Evolutionary conservation across 202 grass and related monocot species (phyloP), one percentile per base, ranked within the genome.

Genomic region (Zoysia matrella): DNA sequence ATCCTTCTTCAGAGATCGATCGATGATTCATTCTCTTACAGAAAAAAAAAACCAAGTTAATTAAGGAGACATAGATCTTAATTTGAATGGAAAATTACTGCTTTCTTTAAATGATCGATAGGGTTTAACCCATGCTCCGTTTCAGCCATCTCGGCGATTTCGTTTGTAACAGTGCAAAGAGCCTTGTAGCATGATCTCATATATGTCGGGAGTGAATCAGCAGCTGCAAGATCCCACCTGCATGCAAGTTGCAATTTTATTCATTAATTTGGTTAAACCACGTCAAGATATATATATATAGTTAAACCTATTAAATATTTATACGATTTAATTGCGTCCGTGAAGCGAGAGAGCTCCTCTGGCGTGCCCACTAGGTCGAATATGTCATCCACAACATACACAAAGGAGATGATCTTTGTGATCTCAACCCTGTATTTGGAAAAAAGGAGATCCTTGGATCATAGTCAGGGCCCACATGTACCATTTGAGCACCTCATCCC

Each of bases 341-440:
- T 89, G 60, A 97, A 89, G 42, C 66, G 71, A 1, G 53, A 60
- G 5, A 97, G 88, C 74, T 91, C 88, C 9, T 97, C 84, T 10
- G 40, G 13, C 42, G 80, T 85, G 2, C 84, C 88, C 50, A 81
- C 60, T 36, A 91, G 57, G 47, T 97, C 94, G 82, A 87, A 97
- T 12, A 97, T 91, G 69, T 97, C 94, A 85, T 97, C 90, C 15
- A 97, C 80, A 71, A 89, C 43, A 36, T 97, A 97, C 18, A 87
- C 10, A 9, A 97, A 83, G 0, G 94, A 77, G 40, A 88, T 72
- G 6, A 82, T 61, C 81, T 97, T 97, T 64, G 86, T 83, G 6
- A 91, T 43, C 70, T 87, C 83, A 40, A 89, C 65, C 60, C 90
- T 55, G 12, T 89, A 84, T 67, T 66, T 77, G 1, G 93, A 36